These are phyloP conservation scores for Diversispora epigaea DNA, from an alignment of 192 early-diverging fungal species.

Conservation along the genomic window DNA sequence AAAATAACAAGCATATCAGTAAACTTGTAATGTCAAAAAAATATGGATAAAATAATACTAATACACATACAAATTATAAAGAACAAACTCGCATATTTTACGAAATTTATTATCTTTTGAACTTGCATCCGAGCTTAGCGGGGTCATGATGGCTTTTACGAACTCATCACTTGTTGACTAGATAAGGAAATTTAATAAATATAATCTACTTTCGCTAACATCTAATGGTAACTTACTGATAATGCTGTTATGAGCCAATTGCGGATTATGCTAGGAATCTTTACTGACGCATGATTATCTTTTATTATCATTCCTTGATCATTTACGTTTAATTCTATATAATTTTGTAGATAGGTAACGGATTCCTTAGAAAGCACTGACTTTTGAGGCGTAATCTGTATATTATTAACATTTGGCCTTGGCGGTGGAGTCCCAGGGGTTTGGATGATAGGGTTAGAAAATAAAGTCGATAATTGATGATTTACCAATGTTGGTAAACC, in stretches of 20 bases:
- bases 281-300: constrained; percentile 12
- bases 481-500: neutral
- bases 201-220: neutral
- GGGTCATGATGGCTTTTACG: constrained; percentile 4
- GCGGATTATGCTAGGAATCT: constrained; percentile 23
- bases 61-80: constrained; percentile 21
- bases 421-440: neutral
- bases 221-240: constrained; percentile 14
- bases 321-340: constrained; percentile 26
- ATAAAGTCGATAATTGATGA: neutral
- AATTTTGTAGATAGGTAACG: constrained; percentile 17
- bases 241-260: constrained; percentile 26
- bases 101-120: constrained; percentile 26
- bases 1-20: constrained; percentile 28
- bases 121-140: constrained; percentile 17
- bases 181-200: constrained; percentile 8
- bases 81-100: constrained; percentile 18
- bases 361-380: constrained; percentile 25
- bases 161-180: constrained; percentile 18
- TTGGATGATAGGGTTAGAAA: neutral
- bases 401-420: constrained; percentile 19
- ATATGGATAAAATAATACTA: neutral
- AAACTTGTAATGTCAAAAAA: constrained; percentile 12
- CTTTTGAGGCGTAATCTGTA: constrained; percentile 26
- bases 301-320: constrained; percentile 30